These are phyloP conservation scores for Calophaca sinica DNA, from an alignment of 306 rosid species.

Conservation along the genomic window DNA sequence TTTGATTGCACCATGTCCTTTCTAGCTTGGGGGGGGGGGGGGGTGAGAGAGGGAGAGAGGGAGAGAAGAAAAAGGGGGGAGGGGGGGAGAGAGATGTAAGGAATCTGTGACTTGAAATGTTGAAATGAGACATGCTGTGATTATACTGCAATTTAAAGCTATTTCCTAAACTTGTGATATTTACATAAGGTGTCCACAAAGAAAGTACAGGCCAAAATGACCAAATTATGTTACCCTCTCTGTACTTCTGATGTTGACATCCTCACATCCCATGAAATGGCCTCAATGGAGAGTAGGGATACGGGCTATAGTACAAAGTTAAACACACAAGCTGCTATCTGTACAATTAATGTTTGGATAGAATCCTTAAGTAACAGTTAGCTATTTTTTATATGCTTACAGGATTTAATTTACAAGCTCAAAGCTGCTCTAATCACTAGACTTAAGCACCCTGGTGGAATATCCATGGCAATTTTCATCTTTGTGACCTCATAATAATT, in stretches of 20 bases:
- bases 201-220: conserved; percentile 39
- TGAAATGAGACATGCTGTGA: conserved; percentile 38
- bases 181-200: conserved; percentile 23
- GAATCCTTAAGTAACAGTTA: conserved; percentile 1
- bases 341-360: conserved; percentile 23
- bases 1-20: conserved; percentile 61
- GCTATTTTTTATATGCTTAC: background rate
- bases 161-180: conserved; percentile 20
- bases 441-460: background rate
- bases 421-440: background rate
- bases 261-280: conserved; percentile 1
- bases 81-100: conserved; percentile 11
- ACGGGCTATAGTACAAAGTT: background rate
- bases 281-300: conserved; percentile 25
- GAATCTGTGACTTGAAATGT: conserved; percentile 33
- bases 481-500: conserved; percentile 12
- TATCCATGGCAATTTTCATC: background rate
- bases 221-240: conserved; percentile 20
- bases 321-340: background rate
- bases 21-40: background rate
- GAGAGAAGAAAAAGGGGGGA: background rate
- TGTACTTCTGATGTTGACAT: conserved; percentile 41
- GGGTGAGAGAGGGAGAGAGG: background rate
- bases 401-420: conserved; percentile 2
- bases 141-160: conserved; percentile 46